Evolutionary conservation across 345 rosid genomes (phyloP).

Genomic region (Eucalyptus cladocalyx): DNA sequence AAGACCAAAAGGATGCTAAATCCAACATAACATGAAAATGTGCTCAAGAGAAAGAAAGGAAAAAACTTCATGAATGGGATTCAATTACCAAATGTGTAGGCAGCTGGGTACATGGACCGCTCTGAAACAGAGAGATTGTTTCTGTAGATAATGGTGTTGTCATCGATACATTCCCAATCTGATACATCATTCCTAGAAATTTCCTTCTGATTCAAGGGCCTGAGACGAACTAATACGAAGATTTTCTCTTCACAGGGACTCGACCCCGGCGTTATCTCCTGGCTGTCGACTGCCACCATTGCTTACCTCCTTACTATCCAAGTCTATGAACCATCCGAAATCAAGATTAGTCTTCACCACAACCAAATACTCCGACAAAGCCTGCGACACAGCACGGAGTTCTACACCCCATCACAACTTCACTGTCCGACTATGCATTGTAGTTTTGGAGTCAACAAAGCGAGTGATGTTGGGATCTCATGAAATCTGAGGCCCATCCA

Average conservation of each 20-base stretch:
- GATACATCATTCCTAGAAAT: conserved; percentile 51
- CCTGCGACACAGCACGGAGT: background rate
- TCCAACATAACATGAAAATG: background rate
- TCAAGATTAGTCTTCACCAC: background rate
- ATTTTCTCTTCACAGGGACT: conserved; percentile 52
- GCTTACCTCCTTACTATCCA: conserved; percentile 6
- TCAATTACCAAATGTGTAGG: conserved; percentile 77
- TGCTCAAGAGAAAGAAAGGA: background rate
- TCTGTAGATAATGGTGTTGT: conserved; percentile 53
- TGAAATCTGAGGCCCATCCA: conserved; percentile 18
- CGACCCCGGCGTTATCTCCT: conserved; percentile 33
- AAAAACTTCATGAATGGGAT: background rate
- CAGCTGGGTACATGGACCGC: conserved; percentile 84
- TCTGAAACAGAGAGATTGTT: conserved; percentile 73
- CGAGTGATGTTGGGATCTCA: background rate
- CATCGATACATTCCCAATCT: conserved; percentile 92
- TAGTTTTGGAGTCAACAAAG: background rate
- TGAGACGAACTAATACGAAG: conserved; percentile 73
- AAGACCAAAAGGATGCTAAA: background rate
- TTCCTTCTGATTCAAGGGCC: conserved; percentile 88
- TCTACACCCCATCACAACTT: background rate
- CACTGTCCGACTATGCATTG: background rate
- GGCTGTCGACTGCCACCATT: conserved; percentile 40
- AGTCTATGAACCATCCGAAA: background rate
- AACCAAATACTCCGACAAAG: background rate